phyloP scores from a whole-genome alignment of 169 alveolate species.

The Amoebophrya sp. region DNA sequence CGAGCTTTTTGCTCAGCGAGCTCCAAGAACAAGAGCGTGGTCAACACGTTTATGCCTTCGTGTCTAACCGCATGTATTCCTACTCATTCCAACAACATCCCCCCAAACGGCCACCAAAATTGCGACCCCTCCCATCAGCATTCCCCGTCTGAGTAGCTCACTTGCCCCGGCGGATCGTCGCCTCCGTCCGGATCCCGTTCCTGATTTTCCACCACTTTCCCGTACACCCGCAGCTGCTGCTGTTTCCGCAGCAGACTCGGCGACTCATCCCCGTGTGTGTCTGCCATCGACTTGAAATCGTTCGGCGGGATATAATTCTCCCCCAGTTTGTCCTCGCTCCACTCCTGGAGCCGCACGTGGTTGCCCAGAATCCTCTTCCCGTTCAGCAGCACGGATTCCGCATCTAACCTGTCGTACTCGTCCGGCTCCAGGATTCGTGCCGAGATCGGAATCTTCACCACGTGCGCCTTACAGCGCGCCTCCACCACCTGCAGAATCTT shows the following conservation, averaged over 20 bases:
- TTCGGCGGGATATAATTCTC: not conserved
- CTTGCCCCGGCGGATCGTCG: not conserved
- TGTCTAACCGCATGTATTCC: too few relatives aligned
- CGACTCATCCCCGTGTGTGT: not conserved
- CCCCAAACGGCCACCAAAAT: not conserved
- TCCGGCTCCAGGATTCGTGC: not conserved
- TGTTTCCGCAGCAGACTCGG: not conserved
- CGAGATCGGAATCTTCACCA: not conserved
- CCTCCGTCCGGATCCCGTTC: not conserved
- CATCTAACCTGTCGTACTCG: not conserved
- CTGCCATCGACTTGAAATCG: not conserved
- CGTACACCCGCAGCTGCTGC: not conserved
- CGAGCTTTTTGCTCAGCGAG: too few relatives aligned
- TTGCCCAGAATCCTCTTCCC: not conserved
- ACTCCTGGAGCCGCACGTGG: not conserved
- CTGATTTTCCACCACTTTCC: not conserved
- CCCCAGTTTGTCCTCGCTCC: not conserved
- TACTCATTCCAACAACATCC: too few relatives aligned
- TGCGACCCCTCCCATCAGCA: not conserved
- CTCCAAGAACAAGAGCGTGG: too few relatives aligned
- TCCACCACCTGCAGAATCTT: not conserved
- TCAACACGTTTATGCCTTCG: too few relatives aligned
- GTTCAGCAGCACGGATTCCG: not conserved
- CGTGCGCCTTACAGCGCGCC: not conserved
- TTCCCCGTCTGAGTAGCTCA: not conserved